Evolutionary conservation across 2,329 filamentous ascomycete species (phyloP), one percentile per base, ranked within the genome.

Genomic region (Esteya vermicola): DNA sequence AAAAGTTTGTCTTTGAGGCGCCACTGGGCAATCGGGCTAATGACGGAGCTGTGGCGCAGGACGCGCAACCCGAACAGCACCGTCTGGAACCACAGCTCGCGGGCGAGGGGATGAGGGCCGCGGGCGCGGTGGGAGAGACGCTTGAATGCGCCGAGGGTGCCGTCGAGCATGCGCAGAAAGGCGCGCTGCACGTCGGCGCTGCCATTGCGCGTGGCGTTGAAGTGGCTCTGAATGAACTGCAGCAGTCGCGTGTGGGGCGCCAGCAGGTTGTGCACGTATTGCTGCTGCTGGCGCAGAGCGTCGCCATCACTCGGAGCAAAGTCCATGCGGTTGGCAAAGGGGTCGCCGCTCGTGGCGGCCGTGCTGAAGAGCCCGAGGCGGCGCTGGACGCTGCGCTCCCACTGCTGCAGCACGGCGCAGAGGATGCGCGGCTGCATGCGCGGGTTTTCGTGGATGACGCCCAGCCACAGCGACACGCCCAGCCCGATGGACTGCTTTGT

Each of bases 401-500:
- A 98, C 47, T 89, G 83, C 53, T 91, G 81, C 9, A 82, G 81
- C 50, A 96, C 84, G 55, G 93, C 85, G 39, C 78, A 78, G 25
- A 98, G 62, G 41, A 99, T 76, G 45, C 86, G 78, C 9, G 89
- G 74, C 57, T 94, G 86, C 59, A 95, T 79, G 41, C 75, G 73
- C 3, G 88, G 84, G 52, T 94, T 96, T 57, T 98, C 91, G 51
- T 96, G 91, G 52, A 96, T 93, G 13, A 96, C 84, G 21, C 91
- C 91, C 45, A 95, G 76, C 91, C 91, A 99, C 7, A 98, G 65
- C 4, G 91, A 95, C 27, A 95, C 82, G 6, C 91, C 93, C 38
- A 96, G 75, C 55, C 94, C 93, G 56, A 98, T 91, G 2, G 88
- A 91, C 52, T 93, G 83, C 56, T 93, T 94, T 6, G 82, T 93